Base-by-base conservation (phyloP, 352 stramenopile genomes). In the Globisporangium splendens region DNA sequence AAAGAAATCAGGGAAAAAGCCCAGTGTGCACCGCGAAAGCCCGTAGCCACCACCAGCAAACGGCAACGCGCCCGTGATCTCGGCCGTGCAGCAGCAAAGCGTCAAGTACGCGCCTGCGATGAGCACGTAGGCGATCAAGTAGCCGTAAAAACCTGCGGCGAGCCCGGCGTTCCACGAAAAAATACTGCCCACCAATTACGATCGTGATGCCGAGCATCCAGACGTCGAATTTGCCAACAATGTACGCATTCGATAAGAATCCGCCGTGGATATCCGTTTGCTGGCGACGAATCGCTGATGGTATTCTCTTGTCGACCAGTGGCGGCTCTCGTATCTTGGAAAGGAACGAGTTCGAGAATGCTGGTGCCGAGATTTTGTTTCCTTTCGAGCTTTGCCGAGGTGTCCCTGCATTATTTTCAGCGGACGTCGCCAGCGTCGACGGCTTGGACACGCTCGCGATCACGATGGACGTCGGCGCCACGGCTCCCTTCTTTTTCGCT, bases 141-240 rank as follows among this genome's bases (percentile, higher is more conserved):
- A 75, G 54, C 63, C 73, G 52, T 69, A 65, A 13, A 74, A 42
- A 13, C 67, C 70, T 22, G 60, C 67, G 1, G 31, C 46, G 13
- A 75, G 52, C 0, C 66, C 70, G 46, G 53, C 66, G 28, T 78
- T 78, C 70, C 70, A 78, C 18, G 59, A 68, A 52, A n/a, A 78
- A 73, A 56, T 78, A 78, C 46, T 78, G 70, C 1, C 70, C 70
- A 3, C 70, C 70, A 5, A 78, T 75, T 10, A 78, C 70, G 35
- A 73, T 72, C 0, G 66, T 78, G 33, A 78, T 70, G 13, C 70
- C 66, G 8, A 75, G 44, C 46, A 67, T 41, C 50, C 48, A 75
- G 24, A 76, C 61, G 20, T 76, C 68, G 18, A 20, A 5, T 52
- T 66, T 66, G 28, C 28, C 28, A 8, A 35, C 28, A 35, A 35